Conservation (phyloP, 768 basidiomycete species). For the Strobilomyces dryophilus region DNA sequence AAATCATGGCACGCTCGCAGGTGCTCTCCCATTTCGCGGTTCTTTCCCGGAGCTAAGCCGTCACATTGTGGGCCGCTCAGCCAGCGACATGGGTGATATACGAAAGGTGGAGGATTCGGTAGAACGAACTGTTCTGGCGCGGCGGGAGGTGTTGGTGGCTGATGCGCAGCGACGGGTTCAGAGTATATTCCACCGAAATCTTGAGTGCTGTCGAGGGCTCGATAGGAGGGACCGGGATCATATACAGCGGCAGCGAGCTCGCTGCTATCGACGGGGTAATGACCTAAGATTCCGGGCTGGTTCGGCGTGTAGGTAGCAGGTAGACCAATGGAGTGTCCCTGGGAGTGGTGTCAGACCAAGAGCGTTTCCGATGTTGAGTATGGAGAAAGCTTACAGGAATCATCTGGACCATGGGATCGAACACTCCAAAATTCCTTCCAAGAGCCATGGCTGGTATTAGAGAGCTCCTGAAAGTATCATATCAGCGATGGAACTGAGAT, state of each 20-base stretch:
- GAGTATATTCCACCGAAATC: background rate
- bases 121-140: slow-evolving; percentile 2
- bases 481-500: background rate
- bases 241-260: background rate
- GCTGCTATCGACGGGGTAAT: background rate
- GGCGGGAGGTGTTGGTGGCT: slow-evolving; percentile 15
- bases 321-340: slow-evolving; percentile 9
- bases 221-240: background rate
- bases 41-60: slow-evolving; percentile 24
- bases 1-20: slow-evolving; percentile 19
- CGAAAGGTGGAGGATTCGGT: slow-evolving; percentile 1
- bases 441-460: background rate
- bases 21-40: slow-evolving; percentile 30
- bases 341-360: background rate
- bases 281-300: background rate
- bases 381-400: slow-evolving; percentile 6
- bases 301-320: background rate
- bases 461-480: slow-evolving; percentile 3
- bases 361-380: background rate
- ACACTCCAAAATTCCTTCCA: background rate
- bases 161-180: background rate
- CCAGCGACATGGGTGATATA: slow-evolving; percentile 20
- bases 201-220: background rate
- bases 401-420: background rate
- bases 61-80: slow-evolving; percentile 19